A percentile compares a stretch with the other conserved stretches of the same genome.
Conservation (phyloP, 768 basidiomycete genomes). For the Mycena amicta region DNA sequence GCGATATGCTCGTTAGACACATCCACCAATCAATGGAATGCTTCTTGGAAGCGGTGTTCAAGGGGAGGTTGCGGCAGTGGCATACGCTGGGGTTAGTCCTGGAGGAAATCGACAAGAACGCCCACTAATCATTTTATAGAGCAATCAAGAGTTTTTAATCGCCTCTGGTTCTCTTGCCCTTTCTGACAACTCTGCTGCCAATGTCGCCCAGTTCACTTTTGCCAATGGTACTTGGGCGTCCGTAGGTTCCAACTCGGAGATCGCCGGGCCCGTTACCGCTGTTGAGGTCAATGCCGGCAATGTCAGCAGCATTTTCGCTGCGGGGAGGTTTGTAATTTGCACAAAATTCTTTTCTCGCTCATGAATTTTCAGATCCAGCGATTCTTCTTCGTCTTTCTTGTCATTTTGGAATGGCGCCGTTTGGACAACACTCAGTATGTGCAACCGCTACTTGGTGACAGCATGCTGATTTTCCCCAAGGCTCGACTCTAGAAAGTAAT, state of each 20-base stretch:
- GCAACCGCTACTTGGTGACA: not conserved
- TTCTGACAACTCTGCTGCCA: conserved; percentile 61
- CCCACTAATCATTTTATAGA: conserved; percentile 39
- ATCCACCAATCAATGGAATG: conserved; percentile 71
- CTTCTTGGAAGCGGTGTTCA: conserved; percentile 78
- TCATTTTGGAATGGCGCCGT: conserved; percentile 80
- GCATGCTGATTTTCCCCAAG: conserved; percentile 38
- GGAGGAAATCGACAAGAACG: conserved; percentile 1
- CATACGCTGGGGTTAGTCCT: conserved; percentile 76
- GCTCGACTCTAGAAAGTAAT: conserved; percentile 52
- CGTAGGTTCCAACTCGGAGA: conserved; percentile 56
- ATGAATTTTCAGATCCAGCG: conserved; percentile 44
- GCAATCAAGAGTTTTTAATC: conserved; percentile 67
- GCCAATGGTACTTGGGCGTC: conserved; percentile 74
- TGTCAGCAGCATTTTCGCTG: conserved; percentile 83
- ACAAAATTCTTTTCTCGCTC: not conserved
- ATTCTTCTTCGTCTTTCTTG: conserved; percentile 70
- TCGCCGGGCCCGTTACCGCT: conserved; percentile 92
- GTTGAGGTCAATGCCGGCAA: conserved; percentile 84
- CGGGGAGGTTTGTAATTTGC: conserved; percentile 67
- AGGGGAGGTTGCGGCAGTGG: conserved; percentile 79
- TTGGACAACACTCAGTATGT: conserved; percentile 72
- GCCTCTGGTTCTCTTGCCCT: conserved; percentile 81
- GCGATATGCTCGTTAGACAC: conserved; percentile 80
- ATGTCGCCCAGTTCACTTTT: conserved; percentile 76